These are phyloP conservation scores for Tuber calosporum DNA, from an alignment of 495 filamentous ascomycete genomes.

Conservation along the genomic window DNA sequence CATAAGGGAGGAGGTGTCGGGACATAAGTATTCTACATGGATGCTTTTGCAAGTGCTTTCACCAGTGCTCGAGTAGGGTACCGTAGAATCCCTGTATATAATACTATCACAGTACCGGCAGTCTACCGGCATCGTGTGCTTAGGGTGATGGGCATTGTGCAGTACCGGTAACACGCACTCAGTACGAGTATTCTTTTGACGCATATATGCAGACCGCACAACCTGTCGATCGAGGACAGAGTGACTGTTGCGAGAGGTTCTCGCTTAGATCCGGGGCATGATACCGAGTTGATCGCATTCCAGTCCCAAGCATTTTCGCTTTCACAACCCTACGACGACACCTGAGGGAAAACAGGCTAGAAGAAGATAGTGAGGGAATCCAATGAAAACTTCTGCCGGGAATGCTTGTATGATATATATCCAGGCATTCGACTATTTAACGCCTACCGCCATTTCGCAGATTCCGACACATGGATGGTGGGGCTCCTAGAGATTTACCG, in stretches of 20 bases:
- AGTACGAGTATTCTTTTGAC: not conserved
- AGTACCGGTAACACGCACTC: not conserved
- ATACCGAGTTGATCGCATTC: not conserved
- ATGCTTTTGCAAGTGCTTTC: not conserved
- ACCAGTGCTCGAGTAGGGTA: not conserved
- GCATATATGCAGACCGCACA: not conserved
- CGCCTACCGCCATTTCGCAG: not conserved
- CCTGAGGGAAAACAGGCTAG: not conserved
- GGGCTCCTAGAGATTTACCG: not conserved
- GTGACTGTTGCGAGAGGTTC: not conserved
- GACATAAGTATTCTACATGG: not conserved
- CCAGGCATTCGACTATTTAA: not conserved
- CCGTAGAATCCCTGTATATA: not conserved
- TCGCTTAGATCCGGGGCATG: not conserved
- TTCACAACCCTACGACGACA: not conserved
- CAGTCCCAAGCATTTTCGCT: not conserved
- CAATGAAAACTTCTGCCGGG: not conserved
- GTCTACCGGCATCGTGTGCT: not conserved
- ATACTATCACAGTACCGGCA: not conserved
- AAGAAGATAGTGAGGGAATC: not conserved
- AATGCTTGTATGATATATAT: not conserved
- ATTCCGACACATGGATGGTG: not conserved
- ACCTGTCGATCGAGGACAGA: not conserved
- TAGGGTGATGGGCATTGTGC: not conserved
- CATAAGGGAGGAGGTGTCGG: not conserved